A percentile compares a stretch with the other conserved stretches of the same genome.
These are phyloP conservation scores for Aspergillus taichungensis DNA, from an alignment of 495 filamentous ascomycete species.

Conservation along the genomic window DNA sequence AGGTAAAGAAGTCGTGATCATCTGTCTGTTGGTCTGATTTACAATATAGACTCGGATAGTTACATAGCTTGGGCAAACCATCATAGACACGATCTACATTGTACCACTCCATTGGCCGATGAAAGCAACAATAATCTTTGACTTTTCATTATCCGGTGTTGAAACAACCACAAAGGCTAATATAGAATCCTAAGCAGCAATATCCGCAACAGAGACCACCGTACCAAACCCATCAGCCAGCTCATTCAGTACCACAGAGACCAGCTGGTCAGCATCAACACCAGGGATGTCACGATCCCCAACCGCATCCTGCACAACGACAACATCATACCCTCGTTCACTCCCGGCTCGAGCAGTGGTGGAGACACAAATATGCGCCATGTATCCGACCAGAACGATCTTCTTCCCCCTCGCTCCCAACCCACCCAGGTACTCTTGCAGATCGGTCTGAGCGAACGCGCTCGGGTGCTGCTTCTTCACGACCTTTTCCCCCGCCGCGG, in stretches of 20 bases:
- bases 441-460: constrained; percentile 38
- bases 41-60: too few relatives aligned
- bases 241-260: constrained; percentile 32
- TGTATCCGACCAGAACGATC: constrained; percentile 45
- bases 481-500: constrained; percentile 37
- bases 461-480: constrained; percentile 39
- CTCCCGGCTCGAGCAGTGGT: constrained; percentile 47
- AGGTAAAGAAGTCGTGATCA: too few relatives aligned
- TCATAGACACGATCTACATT: too few relatives aligned
- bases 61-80: too few relatives aligned
- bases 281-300: constrained; percentile 53
- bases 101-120: too few relatives aligned
- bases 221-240: constrained; percentile 41
- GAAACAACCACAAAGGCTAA: too few relatives aligned
- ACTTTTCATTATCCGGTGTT: too few relatives aligned
- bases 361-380: constrained; percentile 56
- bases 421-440: constrained; percentile 29
- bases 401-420: constrained; percentile 32
- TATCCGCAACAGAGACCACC: constrained; percentile 28
- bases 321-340: constrained; percentile 50
- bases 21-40: too few relatives aligned
- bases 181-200: constrained; percentile 3
- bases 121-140: too few relatives aligned
- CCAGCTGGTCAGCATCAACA: constrained; percentile 28
- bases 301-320: constrained; percentile 46